phyloP scores from a whole-genome alignment of 1,139 yeast species.

The Casaregolazyma lundiana region DNA sequence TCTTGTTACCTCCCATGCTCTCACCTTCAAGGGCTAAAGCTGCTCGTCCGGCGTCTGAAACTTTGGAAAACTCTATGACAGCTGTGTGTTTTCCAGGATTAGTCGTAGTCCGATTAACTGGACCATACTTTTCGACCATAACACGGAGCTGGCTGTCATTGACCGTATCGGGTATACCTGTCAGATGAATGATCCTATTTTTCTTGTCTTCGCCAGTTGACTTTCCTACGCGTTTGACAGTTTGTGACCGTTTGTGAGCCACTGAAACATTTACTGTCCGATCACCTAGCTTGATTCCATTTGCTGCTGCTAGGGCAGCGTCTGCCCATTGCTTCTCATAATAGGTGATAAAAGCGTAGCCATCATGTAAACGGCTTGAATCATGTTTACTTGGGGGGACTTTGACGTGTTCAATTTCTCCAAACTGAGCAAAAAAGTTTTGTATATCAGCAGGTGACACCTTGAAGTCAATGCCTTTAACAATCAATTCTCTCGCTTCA shows the following conservation, averaged over 20 bases:
- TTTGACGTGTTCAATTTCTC: constrained; percentile 42
- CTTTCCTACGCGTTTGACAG: constrained; percentile 7
- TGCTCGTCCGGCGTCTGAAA: constrained; percentile 55
- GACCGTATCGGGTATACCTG: constrained; percentile 27
- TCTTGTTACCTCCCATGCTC: constrained; percentile 7
- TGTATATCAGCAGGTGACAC: constrained; percentile 27
- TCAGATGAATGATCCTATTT: constrained; percentile 23
- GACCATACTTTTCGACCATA: constrained; percentile 42
- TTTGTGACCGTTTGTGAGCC: constrained; percentile 13
- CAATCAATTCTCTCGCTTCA: constrained; percentile 49
- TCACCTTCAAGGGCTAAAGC: constrained; percentile 45
- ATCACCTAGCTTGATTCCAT: constrained; percentile 21
- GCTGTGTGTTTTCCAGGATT: constrained; percentile 51
- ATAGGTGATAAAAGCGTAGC: constrained; percentile 34
- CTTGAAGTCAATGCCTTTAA: constrained; percentile 49
- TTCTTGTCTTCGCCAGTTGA: constrained; percentile 11
- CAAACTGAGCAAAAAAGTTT: constrained; percentile 39
- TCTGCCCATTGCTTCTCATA: constrained; percentile 25
- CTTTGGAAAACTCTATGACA: constrained; percentile 46
- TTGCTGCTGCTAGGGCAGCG: constrained; percentile 21
- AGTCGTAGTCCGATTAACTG: constrained; percentile 47
- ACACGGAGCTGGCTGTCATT: constrained; percentile 26
- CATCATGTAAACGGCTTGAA: constrained; percentile 29
- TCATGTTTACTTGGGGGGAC: constrained; percentile 24
- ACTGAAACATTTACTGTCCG: constrained; percentile 22